Evolutionary conservation across 495 filamentous ascomycete genomes (phyloP), one percentile per base, ranked within the genome.

Genomic region (Penicillium flavigenum): DNA sequence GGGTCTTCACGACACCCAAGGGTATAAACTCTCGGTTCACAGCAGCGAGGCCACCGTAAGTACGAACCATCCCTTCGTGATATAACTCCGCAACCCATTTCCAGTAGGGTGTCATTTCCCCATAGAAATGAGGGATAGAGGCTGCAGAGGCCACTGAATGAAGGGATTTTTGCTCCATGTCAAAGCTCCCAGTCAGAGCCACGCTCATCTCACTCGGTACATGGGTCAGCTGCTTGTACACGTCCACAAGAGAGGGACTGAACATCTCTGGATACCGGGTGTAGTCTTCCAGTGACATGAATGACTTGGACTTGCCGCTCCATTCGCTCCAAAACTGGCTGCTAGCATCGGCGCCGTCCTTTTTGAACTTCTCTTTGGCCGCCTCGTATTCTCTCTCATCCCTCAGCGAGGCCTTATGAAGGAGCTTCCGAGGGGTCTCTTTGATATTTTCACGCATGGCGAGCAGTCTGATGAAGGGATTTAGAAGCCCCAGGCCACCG

Each of bases 1-100:
- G 77, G 26, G 84, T 77, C 56, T 78, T 81, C n/a, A 88, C 76
- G 60, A 89, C 84, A 1, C 85, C 86, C 61, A 88, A 76, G 1
- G 86, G 85, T 72, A 88, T 70, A 49, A 82, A 73, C 32, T 81
- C 84, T 24, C 76, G 67, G 52, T 84, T 83, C 0, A 87, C 86
- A 11, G 87, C 78, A n/a, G 80, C 80, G 61, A 88, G 61, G 9
- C 81, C 77, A 17, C 86, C 86, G 67, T 87, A 88, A 17, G 70
- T 74, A 38, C 76, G 70, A 36, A 85, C 73, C 69, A 87, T 82
- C 57, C 84, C 82, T 1, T 72, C 73, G 7, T 81, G 78, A 60
- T 86, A 87, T 55, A 88, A 58, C 59, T 83, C 76, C 16, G 78
- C 78, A 26, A 85, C 73, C 86, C 84, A 88, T 51, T 72, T 75